Base-by-base conservation (phyloP, 441 rosid species). In the Euphorbia corollata region DNA sequence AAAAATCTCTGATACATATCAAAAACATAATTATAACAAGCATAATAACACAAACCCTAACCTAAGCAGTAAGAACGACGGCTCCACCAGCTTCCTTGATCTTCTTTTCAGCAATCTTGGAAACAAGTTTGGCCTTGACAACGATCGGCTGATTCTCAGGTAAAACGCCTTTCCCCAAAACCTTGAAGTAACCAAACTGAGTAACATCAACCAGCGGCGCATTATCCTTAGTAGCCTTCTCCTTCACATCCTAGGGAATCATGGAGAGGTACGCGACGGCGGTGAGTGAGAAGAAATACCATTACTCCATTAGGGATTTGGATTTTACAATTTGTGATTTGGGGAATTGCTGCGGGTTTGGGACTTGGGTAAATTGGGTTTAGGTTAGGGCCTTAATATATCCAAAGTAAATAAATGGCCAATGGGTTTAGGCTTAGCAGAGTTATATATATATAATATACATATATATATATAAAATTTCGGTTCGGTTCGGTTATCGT, bases 21-120 rank as follows among this genome's bases (percentile, higher is more conserved):
- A 6, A 63, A 47, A 72, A 53, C 59, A 55, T 47, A 27, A 45
- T 45, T 15, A 57, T 12, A 67, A 13, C 22, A 59, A 61, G 1
- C 53, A 48, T 5, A 15, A 20, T 43, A 32, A 7, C 12, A 27
- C 13, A 59, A 56, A 27, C 36, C 54, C 27, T 56, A 47, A 68
- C 68, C 63, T 58, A 89, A 48, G 91, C 93, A 71, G 96, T 86
- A 61, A 89, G 93, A 6, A 84, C 71, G 12, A 87, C 89, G 6
- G 92, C 92, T 1, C 92, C 96, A 69, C 96, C 90, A 58, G 85
- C 83, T 73, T 82, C 96, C 82, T 90, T 90, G 63, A 90, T 87
- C 82, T 90, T 90, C 94, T 80, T 87, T 82, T 90, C 94, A 2
- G 94, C 94, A 20, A 68, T 86, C 86, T 90, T 90, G 0, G 96